phyloP scores from a whole-genome alignment of 306 rosid species.

The Citrullus colocynthis region DNA sequence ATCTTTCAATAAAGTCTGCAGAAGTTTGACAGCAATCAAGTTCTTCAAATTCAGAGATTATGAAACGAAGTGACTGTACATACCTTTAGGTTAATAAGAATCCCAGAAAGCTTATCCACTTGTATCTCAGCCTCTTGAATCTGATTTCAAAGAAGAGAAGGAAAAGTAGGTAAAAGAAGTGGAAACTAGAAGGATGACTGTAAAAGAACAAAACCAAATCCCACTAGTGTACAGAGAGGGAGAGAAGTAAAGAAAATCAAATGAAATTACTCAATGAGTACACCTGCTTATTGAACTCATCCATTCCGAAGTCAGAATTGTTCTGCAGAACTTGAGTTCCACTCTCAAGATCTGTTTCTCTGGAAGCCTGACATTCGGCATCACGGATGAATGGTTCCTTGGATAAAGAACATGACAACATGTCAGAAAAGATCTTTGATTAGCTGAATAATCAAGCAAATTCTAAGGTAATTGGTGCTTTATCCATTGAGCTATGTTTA shows the following conservation, averaged over 20 bases:
- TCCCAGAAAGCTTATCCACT: constrained; percentile 49
- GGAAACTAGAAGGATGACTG: neutral
- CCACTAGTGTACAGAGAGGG: neutral
- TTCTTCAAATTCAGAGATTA: neutral
- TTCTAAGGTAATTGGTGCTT: neutral
- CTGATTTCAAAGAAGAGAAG: constrained; percentile 22
- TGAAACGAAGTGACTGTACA: constrained; percentile 2
- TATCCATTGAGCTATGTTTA: no score
- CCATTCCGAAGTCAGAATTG: constrained; percentile 55
- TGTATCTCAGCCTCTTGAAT: constrained; percentile 61
- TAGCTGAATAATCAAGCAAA: neutral
- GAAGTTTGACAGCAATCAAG: neutral
- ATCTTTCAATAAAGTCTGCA: constrained; percentile 15
- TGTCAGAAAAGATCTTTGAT: constrained; percentile 3
- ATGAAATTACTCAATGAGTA: neutral
- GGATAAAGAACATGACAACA: constrained; percentile 10
- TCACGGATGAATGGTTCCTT: constrained; percentile 72
- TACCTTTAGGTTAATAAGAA: constrained; percentile 76
- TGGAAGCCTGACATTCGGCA: constrained; percentile 47
- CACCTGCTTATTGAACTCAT: constrained; percentile 77
- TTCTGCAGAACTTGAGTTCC: constrained; percentile 41
- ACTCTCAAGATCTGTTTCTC: constrained; percentile 73
- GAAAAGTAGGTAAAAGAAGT: neutral
- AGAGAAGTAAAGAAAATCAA: neutral
- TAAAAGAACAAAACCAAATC: neutral